These are phyloP conservation scores for Symbiodinium pilosum DNA, from an alignment of 73 alveolate genomes.

Conservation along the genomic window DNA sequence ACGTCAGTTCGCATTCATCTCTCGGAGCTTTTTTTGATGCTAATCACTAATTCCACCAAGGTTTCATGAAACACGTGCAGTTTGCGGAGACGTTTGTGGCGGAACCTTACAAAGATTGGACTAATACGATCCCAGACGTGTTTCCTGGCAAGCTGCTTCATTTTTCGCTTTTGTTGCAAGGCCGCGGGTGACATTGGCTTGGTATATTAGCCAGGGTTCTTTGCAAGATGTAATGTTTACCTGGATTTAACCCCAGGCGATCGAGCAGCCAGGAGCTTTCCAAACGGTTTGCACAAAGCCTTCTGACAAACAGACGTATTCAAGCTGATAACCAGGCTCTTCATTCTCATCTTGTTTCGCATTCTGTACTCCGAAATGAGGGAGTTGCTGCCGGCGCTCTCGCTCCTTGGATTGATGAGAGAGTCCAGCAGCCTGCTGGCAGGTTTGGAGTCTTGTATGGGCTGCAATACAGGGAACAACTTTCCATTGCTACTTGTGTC, in stretches of 20 bases:
- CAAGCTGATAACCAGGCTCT: background rate
- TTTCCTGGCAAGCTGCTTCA: background rate
- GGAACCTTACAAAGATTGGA: constrained; percentile 63
- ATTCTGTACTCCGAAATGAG: constrained; percentile 41
- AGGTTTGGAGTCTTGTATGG: too few relatives aligned
- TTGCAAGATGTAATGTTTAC: too few relatives aligned
- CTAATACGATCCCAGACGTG: constrained; percentile 39
- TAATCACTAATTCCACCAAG: too few relatives aligned
- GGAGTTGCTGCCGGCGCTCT: constrained; percentile 67
- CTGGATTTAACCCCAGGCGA: too few relatives aligned
- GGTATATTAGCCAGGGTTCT: background rate
- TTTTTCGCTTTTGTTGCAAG: background rate
- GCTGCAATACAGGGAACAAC: too few relatives aligned
- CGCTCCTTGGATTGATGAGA: constrained; percentile 3
- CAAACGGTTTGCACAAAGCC: too few relatives aligned
- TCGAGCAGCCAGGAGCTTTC: too few relatives aligned
- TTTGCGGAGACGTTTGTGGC: constrained; percentile 37
- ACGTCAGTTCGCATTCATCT: too few relatives aligned
- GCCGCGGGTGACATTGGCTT: background rate
- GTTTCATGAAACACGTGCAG: constrained; percentile 29
- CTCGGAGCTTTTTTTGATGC: too few relatives aligned
- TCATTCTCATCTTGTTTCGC: constrained; percentile 44
- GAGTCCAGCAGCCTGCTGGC: background rate
- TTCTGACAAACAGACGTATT: too few relatives aligned
- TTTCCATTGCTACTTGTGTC: too few relatives aligned